Percentiles rank a stretch among this genome's conserved stretches.
Conservation (phyloP, 2,329 filamentous ascomycete genomes). For the Bipolaris oryzae region DNA sequence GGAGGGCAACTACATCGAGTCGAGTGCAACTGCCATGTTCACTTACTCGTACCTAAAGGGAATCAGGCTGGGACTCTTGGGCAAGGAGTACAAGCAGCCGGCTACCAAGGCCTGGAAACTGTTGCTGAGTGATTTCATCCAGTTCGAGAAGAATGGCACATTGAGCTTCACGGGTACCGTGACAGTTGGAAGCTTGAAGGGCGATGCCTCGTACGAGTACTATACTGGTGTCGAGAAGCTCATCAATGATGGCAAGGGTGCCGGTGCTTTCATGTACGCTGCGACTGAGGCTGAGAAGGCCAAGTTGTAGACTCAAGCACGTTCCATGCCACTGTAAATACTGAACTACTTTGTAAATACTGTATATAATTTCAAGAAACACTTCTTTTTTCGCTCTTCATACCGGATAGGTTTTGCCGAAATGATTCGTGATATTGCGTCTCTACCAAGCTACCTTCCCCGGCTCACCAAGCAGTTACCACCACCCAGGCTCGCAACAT, state of each 20-base stretch:
- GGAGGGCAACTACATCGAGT: constrained; percentile 66
- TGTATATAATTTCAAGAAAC: neutral
- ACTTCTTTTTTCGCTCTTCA: neutral
- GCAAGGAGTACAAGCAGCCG: constrained; percentile 45
- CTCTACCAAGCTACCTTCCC: neutral
- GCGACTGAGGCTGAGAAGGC: constrained; percentile 39
- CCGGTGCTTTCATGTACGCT: constrained; percentile 51
- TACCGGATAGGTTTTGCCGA: neutral
- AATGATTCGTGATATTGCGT: neutral
- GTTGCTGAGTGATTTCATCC: constrained; percentile 55
- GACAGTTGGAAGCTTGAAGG: constrained; percentile 58
- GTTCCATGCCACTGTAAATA: constrained; percentile 7
- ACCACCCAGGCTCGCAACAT: neutral
- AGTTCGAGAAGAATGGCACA: constrained; percentile 54
- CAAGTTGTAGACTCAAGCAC: neutral
- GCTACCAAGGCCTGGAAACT: constrained; percentile 54
- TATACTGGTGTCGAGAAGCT: constrained; percentile 45
- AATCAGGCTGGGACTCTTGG: constrained; percentile 40
- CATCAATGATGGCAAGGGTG: constrained; percentile 51
- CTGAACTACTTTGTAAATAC: neutral
- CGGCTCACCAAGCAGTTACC: neutral
- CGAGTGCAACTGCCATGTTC: constrained; percentile 62
- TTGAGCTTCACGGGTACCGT: constrained; percentile 61
- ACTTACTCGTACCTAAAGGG: constrained; percentile 47
- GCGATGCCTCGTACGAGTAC: constrained; percentile 58